phyloP scores from a whole-genome alignment of 164 flowering plant genomes.

The Dillenia turbinata region DNA sequence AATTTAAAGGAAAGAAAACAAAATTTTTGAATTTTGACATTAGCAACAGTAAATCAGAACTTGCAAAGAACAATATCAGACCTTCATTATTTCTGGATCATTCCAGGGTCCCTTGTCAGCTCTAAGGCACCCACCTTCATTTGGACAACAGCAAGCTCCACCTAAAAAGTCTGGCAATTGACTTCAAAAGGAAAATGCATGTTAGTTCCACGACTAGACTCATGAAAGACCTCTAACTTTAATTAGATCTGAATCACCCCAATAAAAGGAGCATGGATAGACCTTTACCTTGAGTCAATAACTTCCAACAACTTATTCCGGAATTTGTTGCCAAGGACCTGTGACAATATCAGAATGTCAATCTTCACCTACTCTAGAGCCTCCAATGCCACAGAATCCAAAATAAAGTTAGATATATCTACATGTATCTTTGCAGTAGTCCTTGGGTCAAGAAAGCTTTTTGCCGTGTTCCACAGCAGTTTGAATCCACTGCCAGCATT shows the following conservation, averaged over 20 bases:
- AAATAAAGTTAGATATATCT: conserved; percentile 5
- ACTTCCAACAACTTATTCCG: conserved; percentile 61
- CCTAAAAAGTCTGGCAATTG: conserved; percentile 92
- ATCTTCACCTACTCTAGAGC: background rate
- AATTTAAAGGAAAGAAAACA: background rate
- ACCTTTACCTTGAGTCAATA: conserved; percentile 63
- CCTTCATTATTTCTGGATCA: conserved; percentile 77
- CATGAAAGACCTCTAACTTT: background rate
- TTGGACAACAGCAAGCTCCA: conserved; percentile 69
- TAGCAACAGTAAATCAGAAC: too few species aligned
- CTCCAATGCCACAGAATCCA: background rate
- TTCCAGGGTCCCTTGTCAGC: conserved; percentile 94
- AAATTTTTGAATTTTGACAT: too few species aligned
- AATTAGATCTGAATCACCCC: conserved; percentile 2
- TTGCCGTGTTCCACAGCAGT: conserved; percentile 74
- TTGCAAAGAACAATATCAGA: conserved; percentile 16
- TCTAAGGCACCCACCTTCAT: conserved; percentile 79
- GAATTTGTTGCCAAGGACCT: conserved; percentile 79
- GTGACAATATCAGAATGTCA: conserved; percentile 12
- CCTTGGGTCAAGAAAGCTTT: conserved; percentile 75
- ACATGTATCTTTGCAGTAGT: conserved; percentile 90
- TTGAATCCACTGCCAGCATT: conserved; percentile 90
- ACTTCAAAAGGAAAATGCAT: conserved; percentile 29
- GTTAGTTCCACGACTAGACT: background rate
- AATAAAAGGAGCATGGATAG: background rate